Evolutionary conservation across 768 basidiomycete genomes (phyloP), one percentile per base, ranked within the genome.

Genomic region (Asterophora parasitica): DNA sequence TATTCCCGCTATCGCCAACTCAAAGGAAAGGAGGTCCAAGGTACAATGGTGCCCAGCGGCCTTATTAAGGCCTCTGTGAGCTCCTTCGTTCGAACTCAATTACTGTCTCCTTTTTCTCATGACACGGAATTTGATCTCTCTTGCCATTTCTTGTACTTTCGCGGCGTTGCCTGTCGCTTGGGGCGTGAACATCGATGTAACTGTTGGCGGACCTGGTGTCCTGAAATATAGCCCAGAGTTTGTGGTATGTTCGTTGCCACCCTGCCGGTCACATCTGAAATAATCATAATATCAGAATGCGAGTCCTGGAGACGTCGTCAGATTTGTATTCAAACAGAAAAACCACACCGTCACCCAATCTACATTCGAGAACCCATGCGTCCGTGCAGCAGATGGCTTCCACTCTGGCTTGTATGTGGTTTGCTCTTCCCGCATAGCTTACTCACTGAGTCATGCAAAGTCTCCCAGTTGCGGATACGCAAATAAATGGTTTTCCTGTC

Each of bases 301-400:
- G 9, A 61, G 58, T 23, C 43, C 62, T 8, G 78, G 78, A 20
- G 80, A 83, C 52, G 57, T 58, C 4, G 65, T 82, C 23, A 42
- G 59, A 33, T 83, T 83, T 57, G 66, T 56, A 19, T 82, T 83
- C 67, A 53, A 68, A 54, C 74, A 76, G 61, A 74, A 78, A 56
- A 78, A 78, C 59, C 78, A 81, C 62, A 67, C 67, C 27, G 67
- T 82, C 17, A 77, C 78, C 3, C 79, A 82, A 58, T 75, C 77
- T 8, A 56, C 68, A 0, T 76, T 79, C 51, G 45, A 53, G 9
- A 55, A 60, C 39, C 78, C 78, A 1, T 81, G 78, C 53, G 58
- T 67, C 46, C 74, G 73, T 8, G 8, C 69, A 33, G 28, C 53
- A 0, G 68, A 68, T n/a, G 79, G 79, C 11, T 79, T 79, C 45